Base-by-base conservation (phyloP, 768 basidiomycete genomes). In the Trichaptum fuscoviolaceum region DNA sequence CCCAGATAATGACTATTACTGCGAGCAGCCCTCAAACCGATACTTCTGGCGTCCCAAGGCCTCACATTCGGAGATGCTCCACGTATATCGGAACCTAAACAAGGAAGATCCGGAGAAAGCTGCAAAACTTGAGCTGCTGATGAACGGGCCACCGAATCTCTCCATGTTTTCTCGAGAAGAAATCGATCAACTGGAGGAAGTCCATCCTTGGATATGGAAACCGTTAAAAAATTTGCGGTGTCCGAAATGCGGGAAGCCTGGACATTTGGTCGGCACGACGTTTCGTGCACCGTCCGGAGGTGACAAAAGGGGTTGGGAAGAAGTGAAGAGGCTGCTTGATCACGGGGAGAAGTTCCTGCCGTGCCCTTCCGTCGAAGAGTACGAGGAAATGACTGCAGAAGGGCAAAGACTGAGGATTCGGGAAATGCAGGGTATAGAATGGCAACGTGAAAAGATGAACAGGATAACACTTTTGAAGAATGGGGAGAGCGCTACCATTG, bases 301-400 rank as follows among this genome's bases (percentile, higher is more conserved):
- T 35, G 65, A 66, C 35, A 35, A 62, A 23, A 63, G 63, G 62
- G 65, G 62, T 6, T 66, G 65, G 65, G 10, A 5, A 20, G n/a
- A 57, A 23, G 62, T 52, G 62, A 36, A 24, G 62, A 42, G 15
- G 62, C 10, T 66, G 65, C 30, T 66, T 35, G 62, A 63, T 42
- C 23, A 63, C 18, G 65, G 65, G 26, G 65, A 66, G 62, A 26
- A 12, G 62, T 66, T 66, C 65, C 35, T 34, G 7, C 63, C 35
- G 27, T 66, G 65, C n/a, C 52, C 63, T 60, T 63, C 65, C 35
- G 30, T 30, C 4, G 65, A 66, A 12, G 65, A 66, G 35, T 60
- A 66, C 36, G 52, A 30, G 1, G 65, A 66, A 25, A 23, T 63
- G 62, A 18, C 18, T 9, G 5, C 20, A 42, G 65, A 66, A 57